Conservation (phyloP, 805 yeast species). For the Kodamaea leandrae region DNA sequence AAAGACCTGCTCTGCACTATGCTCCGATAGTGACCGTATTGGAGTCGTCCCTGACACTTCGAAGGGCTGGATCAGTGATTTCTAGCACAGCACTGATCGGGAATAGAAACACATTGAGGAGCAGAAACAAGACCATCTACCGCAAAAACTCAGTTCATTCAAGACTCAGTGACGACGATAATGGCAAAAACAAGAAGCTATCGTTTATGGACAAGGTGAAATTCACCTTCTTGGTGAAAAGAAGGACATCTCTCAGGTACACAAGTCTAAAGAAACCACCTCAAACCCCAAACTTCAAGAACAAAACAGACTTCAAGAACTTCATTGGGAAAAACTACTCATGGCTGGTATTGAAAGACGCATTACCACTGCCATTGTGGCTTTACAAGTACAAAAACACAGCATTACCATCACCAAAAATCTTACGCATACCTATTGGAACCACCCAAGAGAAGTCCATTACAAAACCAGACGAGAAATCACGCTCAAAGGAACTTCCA, state of each 20-base stretch:
- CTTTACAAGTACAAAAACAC: constrained; percentile 22
- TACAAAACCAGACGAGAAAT: background rate
- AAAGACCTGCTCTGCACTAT: background rate
- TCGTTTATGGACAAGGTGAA: constrained; percentile 10
- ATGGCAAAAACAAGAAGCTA: constrained; percentile 2
- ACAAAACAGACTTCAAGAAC: constrained; percentile 17
- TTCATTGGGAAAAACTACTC: constrained; percentile 4
- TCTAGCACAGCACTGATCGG: constrained; percentile 32
- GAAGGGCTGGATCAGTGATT: constrained; percentile 28
- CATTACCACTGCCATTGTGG: constrained; percentile 7
- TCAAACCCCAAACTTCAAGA: constrained; percentile 20
- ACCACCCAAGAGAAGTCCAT: background rate
- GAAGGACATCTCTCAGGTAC: constrained; percentile 35
- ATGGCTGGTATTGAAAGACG: constrained; percentile 3
- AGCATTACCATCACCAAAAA: constrained; percentile 13
- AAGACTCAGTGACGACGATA: background rate
- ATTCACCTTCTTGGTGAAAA: constrained; percentile 34
- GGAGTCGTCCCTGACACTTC: constrained; percentile 13
- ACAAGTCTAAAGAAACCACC: constrained; percentile 13
- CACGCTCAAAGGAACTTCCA: too few species aligned
- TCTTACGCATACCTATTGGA: background rate
- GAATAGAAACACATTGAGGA: constrained; percentile 28
- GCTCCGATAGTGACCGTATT: constrained; percentile 30
- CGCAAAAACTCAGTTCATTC: constrained; percentile 10
- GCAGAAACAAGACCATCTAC: constrained; percentile 27